These are phyloP conservation scores for Phytophthora cactorum DNA, from an alignment of 352 stramenopile genomes.

Conservation along the genomic window DNA sequence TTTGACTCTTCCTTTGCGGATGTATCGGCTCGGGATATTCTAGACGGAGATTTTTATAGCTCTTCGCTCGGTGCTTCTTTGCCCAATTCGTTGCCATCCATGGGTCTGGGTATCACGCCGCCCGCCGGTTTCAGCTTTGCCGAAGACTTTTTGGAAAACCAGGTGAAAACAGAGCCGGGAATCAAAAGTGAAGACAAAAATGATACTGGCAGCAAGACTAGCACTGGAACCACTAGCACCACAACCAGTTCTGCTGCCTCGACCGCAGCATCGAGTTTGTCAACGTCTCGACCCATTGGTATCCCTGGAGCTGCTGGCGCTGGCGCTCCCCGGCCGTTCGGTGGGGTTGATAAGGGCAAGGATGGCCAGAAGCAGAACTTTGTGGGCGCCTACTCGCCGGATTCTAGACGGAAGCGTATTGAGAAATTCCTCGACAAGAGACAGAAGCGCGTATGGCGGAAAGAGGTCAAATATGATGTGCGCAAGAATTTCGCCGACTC, in stretches of 20 bases:
- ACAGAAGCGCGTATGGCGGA: conserved; percentile 95
- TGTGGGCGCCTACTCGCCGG: conserved; percentile 95
- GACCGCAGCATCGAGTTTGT: conserved; percentile 43
- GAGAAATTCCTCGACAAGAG: conserved; percentile 96
- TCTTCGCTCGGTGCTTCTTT: conserved; percentile 85
- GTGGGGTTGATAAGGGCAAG: conserved; percentile 60
- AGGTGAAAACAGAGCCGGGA: conserved; percentile 61
- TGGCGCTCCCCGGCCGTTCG: conserved; percentile 48
- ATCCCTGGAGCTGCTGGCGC: conserved; percentile 68
- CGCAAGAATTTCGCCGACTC: conserved; percentile 99
- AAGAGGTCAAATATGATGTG: conserved; percentile 98
- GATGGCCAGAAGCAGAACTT: conserved; percentile 78
- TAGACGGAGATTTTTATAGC: conserved; percentile 84
- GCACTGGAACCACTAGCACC: conserved; percentile 7
- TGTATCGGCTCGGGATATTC: conserved; percentile 75
- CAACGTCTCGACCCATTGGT: conserved; percentile 79
- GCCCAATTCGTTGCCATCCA: conserved; percentile 87
- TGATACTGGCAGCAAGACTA: conserved; percentile 23
- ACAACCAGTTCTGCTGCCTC: conserved; percentile 18
- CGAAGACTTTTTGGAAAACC: conserved; percentile 85
- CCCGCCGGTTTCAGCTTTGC: conserved; percentile 85
- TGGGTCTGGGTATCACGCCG: conserved; percentile 86
- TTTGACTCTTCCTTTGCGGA: conserved; percentile 86
- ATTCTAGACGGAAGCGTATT: conserved; percentile 92
- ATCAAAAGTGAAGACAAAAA: conserved; percentile 49